These are phyloP conservation scores for Eucalyptus decipiens DNA, from an alignment of 345 rosid species.

Conservation along the genomic window DNA sequence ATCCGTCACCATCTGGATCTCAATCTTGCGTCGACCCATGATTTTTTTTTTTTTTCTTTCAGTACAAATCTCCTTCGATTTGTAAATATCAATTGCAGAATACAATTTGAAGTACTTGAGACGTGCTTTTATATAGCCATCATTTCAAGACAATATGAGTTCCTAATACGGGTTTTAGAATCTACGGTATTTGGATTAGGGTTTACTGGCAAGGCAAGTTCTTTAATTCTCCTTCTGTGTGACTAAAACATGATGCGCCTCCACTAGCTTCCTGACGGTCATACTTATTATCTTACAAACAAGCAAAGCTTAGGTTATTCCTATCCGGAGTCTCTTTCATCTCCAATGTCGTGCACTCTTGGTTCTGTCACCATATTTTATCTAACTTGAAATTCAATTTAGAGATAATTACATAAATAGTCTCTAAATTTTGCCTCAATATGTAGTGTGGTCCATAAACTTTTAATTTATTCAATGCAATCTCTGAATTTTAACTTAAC, in stretches of 20 bases:
- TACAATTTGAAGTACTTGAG: background rate
- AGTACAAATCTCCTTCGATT: background rate
- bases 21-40: conserved; percentile 60
- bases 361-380: background rate
- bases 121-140: background rate
- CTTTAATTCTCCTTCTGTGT: background rate
- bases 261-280: background rate
- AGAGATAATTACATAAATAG: too few relatives aligned
- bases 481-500: too few relatives aligned
- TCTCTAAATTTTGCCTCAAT: too few relatives aligned
- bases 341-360: background rate
- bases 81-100: background rate
- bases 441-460: too few relatives aligned
- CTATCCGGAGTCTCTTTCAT: background rate
- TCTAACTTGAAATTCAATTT: background rate
- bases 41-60: background rate
- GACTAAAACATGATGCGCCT: background rate
- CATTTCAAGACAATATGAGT: background rate
- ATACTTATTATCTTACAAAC: background rate
- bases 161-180: background rate
- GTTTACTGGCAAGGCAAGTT: background rate
- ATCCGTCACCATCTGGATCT: conserved; percentile 51
- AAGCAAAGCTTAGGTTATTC: background rate
- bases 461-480: too few relatives aligned
- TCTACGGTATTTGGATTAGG: background rate